phyloP scores from a whole-genome alignment of 257 asterid species.

The Cruciata laevipes region DNA sequence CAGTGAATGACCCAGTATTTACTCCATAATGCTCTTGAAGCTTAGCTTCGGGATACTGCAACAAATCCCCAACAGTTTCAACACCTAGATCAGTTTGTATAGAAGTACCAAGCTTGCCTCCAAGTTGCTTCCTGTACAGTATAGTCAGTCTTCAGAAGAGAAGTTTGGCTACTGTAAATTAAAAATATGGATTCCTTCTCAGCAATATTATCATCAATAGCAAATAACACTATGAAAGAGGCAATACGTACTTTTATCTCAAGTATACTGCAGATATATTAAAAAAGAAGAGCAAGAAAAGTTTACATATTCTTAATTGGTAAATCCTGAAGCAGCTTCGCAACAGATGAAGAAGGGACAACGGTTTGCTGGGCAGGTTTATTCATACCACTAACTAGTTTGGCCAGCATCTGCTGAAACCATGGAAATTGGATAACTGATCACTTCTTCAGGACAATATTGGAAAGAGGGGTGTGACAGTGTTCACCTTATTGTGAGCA shows the following conservation, averaged over 20 bases:
- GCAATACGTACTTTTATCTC: background rate
- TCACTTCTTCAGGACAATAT: background rate
- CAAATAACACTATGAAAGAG: background rate
- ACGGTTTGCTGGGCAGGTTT: conserved; percentile 97
- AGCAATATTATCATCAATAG: background rate
- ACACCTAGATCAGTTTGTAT: conserved; percentile 71
- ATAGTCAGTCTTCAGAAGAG: background rate
- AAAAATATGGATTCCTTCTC: background rate
- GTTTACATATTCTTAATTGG: conserved; percentile 84
- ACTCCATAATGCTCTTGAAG: conserved; percentile 79
- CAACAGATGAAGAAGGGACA: conserved; percentile 70
- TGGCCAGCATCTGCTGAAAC: conserved; percentile 84
- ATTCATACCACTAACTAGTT: conserved; percentile 91
- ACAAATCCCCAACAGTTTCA: conserved; percentile 81
- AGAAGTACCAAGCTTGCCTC: conserved; percentile 93
- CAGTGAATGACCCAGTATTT: conserved; percentile 75
- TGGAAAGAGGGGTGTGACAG: conserved; percentile 2
- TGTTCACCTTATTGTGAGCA: conserved; percentile 86
- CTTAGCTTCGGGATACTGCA: conserved; percentile 76
- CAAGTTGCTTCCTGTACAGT: conserved; percentile 91
- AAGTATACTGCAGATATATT: background rate
- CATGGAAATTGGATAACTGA: conserved; percentile 16
- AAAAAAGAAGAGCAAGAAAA: background rate
- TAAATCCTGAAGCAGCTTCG: conserved; percentile 57
- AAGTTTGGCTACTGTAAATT: background rate